Conservation (phyloP, 192 early-diverging fungal species). For the Funneliformis geosporum region DNA sequence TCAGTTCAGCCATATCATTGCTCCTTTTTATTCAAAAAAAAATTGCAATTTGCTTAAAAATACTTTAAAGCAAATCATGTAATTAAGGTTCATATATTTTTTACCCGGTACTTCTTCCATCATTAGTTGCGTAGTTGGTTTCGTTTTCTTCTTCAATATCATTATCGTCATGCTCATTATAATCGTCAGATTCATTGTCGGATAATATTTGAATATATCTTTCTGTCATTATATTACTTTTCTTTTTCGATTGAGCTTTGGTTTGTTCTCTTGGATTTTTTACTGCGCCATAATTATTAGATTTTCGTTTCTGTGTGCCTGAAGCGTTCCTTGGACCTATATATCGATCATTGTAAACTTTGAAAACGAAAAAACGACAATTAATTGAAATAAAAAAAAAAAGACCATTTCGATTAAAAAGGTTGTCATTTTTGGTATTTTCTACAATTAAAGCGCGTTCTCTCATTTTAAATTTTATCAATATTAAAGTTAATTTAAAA, state of each 20-base stretch:
- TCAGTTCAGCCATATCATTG: background rate
- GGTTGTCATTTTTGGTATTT: background rate
- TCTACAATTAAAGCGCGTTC: background rate
- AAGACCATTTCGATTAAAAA: background rate
- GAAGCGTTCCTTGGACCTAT: no score
- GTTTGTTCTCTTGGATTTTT: background rate
- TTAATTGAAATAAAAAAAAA: background rate
- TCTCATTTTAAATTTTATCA: background rate
- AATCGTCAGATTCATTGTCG: background rate
- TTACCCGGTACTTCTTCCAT: background rate
- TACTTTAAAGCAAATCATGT: background rate
- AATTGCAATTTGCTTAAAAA: background rate
- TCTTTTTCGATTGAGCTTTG: background rate
- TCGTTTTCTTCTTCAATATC: background rate
- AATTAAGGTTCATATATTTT: background rate
- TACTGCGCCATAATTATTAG: background rate
- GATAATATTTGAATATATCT: background rate
- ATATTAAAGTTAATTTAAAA: background rate
- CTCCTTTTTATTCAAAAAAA: background rate
- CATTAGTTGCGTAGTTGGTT: background rate
- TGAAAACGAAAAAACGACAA: background rate
- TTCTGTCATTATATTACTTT: background rate
- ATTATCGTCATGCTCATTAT: background rate
- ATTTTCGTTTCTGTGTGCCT: background rate
- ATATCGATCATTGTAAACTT: background rate